Conservation (phyloP, 441 rosid genomes). For the Geranium incanum region DNA sequence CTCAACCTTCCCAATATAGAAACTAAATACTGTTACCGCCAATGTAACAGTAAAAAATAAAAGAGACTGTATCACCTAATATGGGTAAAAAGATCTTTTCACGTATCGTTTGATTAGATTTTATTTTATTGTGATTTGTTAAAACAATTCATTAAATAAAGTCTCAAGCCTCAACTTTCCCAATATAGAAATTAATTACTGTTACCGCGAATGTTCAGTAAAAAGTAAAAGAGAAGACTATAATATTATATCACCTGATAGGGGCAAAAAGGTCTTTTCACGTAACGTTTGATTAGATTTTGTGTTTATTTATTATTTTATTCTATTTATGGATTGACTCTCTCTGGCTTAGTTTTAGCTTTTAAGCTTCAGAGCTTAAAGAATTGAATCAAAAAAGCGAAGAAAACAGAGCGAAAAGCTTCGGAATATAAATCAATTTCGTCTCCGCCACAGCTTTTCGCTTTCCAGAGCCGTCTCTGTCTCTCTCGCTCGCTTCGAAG, state of each 20-base stretch:
- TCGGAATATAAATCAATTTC: neutral
- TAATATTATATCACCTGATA: neutral
- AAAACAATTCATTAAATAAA: no score
- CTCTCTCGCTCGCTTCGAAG: neutral
- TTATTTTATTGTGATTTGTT: no score
- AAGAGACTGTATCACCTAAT: neutral
- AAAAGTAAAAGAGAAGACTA: neutral
- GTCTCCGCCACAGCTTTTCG: neutral
- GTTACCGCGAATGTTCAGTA: neutral
- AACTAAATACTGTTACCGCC: neutral
- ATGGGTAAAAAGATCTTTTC: neutral
- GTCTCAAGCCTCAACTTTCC: no score
- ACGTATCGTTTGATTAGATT: no score
- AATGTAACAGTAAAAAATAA: neutral
- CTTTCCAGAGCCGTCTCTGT: neutral
- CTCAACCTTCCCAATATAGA: neutral
- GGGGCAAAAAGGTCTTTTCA: neutral
- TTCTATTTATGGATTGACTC: neutral
- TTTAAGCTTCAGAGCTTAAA: neutral
- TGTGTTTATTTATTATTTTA: no score
- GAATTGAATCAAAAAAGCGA: neutral
- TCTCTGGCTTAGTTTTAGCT: neutral
- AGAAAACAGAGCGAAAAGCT: neutral
- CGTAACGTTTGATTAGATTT: no score
- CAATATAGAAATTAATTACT: no score